Evolutionary conservation across 2,329 filamentous ascomycete species (phyloP).

Genomic region (Cytospora schulzeri): DNA sequence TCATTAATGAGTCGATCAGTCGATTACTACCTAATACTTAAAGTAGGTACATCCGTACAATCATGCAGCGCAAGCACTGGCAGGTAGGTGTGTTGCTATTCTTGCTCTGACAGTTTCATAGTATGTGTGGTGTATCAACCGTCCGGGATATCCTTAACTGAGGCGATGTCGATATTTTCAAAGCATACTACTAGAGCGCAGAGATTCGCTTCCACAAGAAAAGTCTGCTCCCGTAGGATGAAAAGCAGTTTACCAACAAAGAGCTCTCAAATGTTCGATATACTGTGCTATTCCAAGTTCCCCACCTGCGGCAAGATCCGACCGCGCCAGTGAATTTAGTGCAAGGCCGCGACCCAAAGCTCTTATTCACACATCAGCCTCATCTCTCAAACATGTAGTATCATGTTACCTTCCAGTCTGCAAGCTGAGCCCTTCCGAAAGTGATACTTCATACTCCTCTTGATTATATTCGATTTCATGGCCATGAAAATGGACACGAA

Average conservation of each 20-base stretch:
- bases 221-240: not conserved
- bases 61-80: not conserved
- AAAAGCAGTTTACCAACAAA: not conserved
- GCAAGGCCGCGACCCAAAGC: not conserved
- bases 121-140: not conserved
- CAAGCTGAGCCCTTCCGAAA: not conserved
- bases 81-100: not conserved
- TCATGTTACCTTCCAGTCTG: too few species aligned
- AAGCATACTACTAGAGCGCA: not conserved
- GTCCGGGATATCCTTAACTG: too few species aligned
- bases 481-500: slow-evolving; percentile 35
- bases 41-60: too few species aligned
- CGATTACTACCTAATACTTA: too few species aligned
- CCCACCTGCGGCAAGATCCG: slow-evolving; percentile 22
- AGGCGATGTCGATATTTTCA: not conserved
- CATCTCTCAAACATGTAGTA: not conserved
- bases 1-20: not conserved
- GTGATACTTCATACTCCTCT: not conserved
- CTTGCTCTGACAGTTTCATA: not conserved
- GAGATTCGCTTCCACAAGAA: not conserved
- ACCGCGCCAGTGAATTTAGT: slow-evolving; percentile 11
- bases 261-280: not conserved
- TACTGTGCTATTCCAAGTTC: not conserved
- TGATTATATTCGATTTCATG: not conserved
- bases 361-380: slow-evolving; percentile 11